Evolutionary conservation across 768 basidiomycete genomes (phyloP).

Genomic region (Pleurotus ostreatus): DNA sequence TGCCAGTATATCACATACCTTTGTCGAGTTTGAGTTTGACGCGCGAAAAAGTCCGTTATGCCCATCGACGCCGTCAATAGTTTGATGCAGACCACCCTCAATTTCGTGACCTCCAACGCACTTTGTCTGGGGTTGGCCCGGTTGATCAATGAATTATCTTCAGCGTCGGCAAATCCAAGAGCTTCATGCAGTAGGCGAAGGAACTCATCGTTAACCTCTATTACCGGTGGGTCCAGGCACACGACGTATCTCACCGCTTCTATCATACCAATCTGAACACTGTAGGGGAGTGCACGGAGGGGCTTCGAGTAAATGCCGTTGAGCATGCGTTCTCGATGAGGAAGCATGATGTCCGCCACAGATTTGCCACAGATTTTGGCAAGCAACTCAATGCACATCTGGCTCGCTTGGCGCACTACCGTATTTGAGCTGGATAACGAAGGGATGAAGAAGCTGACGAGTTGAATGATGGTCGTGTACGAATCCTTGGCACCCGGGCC

Average conservation of each 20-base stretch:
- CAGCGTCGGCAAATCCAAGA: constrained; percentile 92
- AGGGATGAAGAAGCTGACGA: constrained; percentile 80
- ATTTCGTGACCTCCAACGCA: constrained; percentile 75
- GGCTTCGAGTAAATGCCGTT: constrained; percentile 94
- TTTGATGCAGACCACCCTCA: constrained; percentile 92
- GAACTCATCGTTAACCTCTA: constrained; percentile 90
- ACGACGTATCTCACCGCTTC: constrained; percentile 95
- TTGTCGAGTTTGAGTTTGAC: constrained; percentile 80
- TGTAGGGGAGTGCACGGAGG: constrained; percentile 87
- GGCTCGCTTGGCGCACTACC: constrained; percentile 79
- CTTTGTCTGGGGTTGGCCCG: constrained; percentile 76
- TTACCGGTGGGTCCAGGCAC: constrained; percentile 81
- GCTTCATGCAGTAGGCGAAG: constrained; percentile 90
- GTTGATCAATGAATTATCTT: constrained; percentile 78
- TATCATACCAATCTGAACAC: constrained; percentile 96
- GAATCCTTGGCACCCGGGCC: constrained; percentile 31
- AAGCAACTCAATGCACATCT: constrained; percentile 74
- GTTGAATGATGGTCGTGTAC: constrained; percentile 53
- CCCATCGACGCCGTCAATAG: constrained; percentile 93
- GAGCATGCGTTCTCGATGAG: constrained; percentile 84
- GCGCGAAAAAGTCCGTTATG: constrained; percentile 87
- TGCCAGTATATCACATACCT: constrained; percentile 43
- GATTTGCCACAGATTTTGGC: constrained; percentile 69
- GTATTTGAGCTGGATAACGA: constrained; percentile 87
- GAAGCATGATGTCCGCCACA: constrained; percentile 74